phyloP scores from a whole-genome alignment of 495 filamentous ascomycete species.

The Baudoinia panamericana region DNA sequence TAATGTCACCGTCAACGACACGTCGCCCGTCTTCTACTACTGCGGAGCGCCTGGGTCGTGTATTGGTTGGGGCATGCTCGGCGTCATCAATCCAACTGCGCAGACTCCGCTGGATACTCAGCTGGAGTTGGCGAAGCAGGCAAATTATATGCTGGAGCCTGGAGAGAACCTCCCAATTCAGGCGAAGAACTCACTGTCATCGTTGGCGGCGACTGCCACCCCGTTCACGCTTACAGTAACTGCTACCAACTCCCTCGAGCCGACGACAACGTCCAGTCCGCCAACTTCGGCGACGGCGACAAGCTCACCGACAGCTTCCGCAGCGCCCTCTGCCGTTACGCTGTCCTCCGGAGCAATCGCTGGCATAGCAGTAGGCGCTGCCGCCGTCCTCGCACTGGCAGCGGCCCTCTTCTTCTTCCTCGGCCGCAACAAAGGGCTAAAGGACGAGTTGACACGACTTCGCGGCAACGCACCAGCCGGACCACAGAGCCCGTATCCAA shows the following conservation, averaged over 20 bases:
- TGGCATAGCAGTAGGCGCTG: conserved; percentile 35
- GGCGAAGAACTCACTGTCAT: conserved; percentile 6
- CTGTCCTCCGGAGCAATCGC: conserved; percentile 35
- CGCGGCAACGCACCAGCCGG: no score
- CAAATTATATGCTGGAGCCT: conserved; percentile 31
- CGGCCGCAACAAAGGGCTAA: conserved; percentile 19
- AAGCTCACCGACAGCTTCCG: neutral
- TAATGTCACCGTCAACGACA: conserved; percentile 42
- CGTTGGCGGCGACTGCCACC: conserved; percentile 16
- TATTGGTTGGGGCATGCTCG: conserved; percentile 32
- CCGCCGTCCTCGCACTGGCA: conserved; percentile 26
- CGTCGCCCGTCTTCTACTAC: conserved; percentile 46
- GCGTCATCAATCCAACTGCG: conserved; percentile 35
- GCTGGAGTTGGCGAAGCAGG: conserved; percentile 20
- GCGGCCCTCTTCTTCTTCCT: conserved; percentile 34
- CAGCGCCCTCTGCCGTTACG: neutral
- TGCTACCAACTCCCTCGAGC: neutral
- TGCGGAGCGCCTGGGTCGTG: conserved; percentile 38
- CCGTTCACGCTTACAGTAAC: conserved; percentile 11
- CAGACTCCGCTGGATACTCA: conserved; percentile 23
- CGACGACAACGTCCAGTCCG: conserved; percentile 3
- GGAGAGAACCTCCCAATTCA: conserved; percentile 31
- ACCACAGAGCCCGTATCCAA: no score
- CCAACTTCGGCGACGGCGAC: neutral
- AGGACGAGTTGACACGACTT: conserved; percentile 5